Percentiles rank a stretch among this genome's conserved stretches.
phyloP scores from a whole-genome alignment of 139 green algal species.

The Coelastrella sp. region DNA sequence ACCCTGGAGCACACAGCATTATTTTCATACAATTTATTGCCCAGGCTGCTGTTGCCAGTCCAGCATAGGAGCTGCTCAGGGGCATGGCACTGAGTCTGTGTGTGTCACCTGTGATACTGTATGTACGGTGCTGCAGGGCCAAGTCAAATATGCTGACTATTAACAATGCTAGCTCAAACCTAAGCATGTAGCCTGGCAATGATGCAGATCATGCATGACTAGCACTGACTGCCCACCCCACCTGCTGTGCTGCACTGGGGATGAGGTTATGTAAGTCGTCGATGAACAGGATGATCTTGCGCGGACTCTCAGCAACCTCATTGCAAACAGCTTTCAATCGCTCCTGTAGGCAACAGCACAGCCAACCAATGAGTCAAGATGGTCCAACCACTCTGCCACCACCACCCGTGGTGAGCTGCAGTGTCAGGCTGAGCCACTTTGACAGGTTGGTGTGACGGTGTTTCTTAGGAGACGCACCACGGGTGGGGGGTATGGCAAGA shows the following conservation, averaged over 20 bases:
- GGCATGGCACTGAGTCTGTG: no score
- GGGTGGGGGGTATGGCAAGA: no score
- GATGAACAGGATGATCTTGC: constrained; percentile 68
- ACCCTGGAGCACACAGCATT: constrained; percentile 41
- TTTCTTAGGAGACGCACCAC: no score
- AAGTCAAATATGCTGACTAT: no score
- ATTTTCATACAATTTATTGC: background rate
- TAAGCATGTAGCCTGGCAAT: no score
- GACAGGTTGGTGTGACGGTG: no score
- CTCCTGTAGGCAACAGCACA: constrained; percentile 67
- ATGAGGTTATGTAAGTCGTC: constrained; percentile 75
- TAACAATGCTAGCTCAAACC: no score
- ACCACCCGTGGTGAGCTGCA: background rate
- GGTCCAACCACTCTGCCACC: no score
- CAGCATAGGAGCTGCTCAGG: background rate
- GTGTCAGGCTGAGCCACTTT: background rate
- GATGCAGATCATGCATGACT: no score
- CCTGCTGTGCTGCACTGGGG: constrained; percentile 57
- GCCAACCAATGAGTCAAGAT: no score
- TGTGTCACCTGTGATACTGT: no score
- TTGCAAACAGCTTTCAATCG: constrained; percentile 91
- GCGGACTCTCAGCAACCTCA: constrained; percentile 50
- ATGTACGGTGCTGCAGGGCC: no score
- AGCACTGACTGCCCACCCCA: background rate
- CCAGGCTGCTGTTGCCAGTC: background rate